phyloP scores from a whole-genome alignment of 495 filamentous ascomycete species.

The Aspergillus haitiensis region DNA sequence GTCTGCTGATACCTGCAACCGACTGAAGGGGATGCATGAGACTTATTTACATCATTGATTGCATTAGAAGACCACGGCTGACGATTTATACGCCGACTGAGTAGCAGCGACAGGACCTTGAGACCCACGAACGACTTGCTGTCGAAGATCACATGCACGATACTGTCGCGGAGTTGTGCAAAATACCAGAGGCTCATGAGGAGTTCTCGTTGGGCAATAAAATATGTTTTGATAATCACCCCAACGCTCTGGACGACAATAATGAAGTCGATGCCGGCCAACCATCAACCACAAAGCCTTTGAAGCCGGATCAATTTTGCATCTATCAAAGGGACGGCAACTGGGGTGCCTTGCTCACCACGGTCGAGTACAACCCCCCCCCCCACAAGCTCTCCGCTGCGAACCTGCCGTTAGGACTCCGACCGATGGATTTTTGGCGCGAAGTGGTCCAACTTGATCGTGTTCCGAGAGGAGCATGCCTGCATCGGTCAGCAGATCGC shows the following conservation, averaged over 20 bases:
- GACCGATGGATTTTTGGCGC: too few species aligned
- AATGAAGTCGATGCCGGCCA: constrained; percentile 5
- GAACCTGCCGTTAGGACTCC: too few species aligned
- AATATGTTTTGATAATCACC: constrained; percentile 29
- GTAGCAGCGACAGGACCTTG: constrained; percentile 36
- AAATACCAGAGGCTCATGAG: constrained; percentile 24
- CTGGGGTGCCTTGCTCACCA: constrained; percentile 30
- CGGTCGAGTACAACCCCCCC: too few species aligned
- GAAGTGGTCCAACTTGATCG: too few species aligned
- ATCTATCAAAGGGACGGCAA: constrained; percentile 10
- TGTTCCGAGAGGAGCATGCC: too few species aligned
- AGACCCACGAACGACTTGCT: constrained; percentile 31
- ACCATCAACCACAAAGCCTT: constrained; percentile 8
- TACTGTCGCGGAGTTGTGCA: constrained; percentile 29
- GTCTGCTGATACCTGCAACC: constrained; percentile 25
- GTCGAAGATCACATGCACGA: constrained; percentile 30
- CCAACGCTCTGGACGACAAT: constrained; percentile 25
- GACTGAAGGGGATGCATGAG: constrained; percentile 14
- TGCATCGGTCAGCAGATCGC: too few species aligned
- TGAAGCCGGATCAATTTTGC: constrained; percentile 17
- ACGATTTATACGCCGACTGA: constrained; percentile 17
- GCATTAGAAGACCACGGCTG: constrained; percentile 25
- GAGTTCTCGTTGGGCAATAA: constrained; percentile 31
- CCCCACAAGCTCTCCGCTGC: too few species aligned
- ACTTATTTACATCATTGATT: constrained; percentile 25